phyloP scores from a whole-genome alignment of 2,329 filamentous ascomycete genomes.

The Aspergillus amoenus region DNA sequence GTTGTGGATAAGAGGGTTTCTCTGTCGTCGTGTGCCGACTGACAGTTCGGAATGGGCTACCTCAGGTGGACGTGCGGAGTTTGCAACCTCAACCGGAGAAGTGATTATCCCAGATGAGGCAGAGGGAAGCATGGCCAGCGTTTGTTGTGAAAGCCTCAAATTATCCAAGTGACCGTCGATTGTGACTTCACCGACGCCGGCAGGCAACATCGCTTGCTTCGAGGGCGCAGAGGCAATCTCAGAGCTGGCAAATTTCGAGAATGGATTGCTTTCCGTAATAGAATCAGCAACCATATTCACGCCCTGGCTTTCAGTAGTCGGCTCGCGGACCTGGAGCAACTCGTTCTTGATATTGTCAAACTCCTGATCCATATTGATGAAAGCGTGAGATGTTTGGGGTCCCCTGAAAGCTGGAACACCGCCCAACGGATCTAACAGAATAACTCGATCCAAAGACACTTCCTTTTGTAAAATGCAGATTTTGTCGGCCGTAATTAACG shows the following conservation, averaged over 20 bases:
- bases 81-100: constrained; percentile 78
- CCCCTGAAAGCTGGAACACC: constrained; percentile 71
- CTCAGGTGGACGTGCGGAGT: constrained; percentile 43
- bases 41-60: constrained; percentile 34
- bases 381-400: constrained; percentile 68
- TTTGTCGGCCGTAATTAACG: constrained; percentile 38
- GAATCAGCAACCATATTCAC: constrained; percentile 16
- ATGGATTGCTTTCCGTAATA: constrained; percentile 40
- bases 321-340: constrained; percentile 44
- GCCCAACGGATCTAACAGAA: constrained; percentile 82
- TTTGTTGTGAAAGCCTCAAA: constrained; percentile 67
- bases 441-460: constrained; percentile 75
- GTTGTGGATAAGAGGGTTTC: constrained; percentile 92
- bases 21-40: constrained; percentile 59
- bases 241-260: constrained; percentile 43
- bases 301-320: constrained; percentile 8
- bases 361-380: constrained; percentile 92
- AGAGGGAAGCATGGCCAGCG: constrained; percentile 74
- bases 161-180: constrained; percentile 64
- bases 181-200: constrained; percentile 17
- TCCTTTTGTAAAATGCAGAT: constrained; percentile 48
- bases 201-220: constrained; percentile 11
- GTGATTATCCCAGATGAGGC: constrained; percentile 87
- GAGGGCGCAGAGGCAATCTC: constrained; percentile 26
- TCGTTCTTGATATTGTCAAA: constrained; percentile 68